Evolutionary conservation across 164 flowering plant genomes (phyloP), one percentile per base, ranked within the genome.

Genomic region (Chloranthus sessilifolius): DNA sequence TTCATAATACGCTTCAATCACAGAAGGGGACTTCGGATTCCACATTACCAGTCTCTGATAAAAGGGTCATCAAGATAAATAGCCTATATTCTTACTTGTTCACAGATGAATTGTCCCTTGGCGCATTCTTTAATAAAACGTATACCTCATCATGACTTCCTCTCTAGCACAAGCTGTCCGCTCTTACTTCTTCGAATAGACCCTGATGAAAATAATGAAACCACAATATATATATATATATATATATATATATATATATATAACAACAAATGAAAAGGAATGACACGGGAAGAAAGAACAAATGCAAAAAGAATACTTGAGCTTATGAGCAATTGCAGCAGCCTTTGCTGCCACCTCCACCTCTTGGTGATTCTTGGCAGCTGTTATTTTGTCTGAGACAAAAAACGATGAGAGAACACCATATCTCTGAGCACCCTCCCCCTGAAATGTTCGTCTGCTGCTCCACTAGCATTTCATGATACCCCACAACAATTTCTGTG

Each of bases 101-200:
- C 12, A 76, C 97, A 59, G 87, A 80, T 62, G 89, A 73, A 56
- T 65, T 71, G 16, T 89, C 97, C 72, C 59, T 79, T 2, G 92
- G 96, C n/a, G 99, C 96, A 83, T 94, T 94, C 96, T 89, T 72
- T 94, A 96, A 67, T 76, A 73, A 64, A 94, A 89, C 24, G 75
- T 78, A 68, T 94, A 86, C 55, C 99, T 78, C 55, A 94, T 94
- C 89, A 77, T 69, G 40, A 89, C 99, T 83, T 94, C 97, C 60
- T 94, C 90, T 17, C 97, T 76, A 49, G 99, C 99, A 77, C 97
- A 89, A 56, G 88, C 67, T 14, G 97, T 97, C 97, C 12, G 89
- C 75, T 66, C 79, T 82, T 35, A 80, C 92, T 78, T 94, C 99
- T 75, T 94, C 99, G 4, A 97, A 87, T 1, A 89, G 90, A 61